These are phyloP conservation scores for Fragaria ananassa DNA, from an alignment of 306 rosid genomes.

Conservation along the genomic window DNA sequence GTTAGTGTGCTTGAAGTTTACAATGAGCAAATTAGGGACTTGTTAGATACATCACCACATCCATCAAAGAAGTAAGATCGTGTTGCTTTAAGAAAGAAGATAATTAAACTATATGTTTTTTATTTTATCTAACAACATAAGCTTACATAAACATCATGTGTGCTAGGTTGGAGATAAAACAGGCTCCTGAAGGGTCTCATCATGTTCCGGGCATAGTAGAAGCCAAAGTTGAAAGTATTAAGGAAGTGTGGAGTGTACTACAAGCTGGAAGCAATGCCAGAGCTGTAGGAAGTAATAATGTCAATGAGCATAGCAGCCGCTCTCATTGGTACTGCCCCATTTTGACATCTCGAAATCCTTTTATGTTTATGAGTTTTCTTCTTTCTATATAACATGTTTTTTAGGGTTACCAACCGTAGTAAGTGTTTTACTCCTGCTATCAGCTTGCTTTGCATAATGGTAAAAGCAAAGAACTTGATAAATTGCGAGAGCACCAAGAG, in stretches of 20 bases:
- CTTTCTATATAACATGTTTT: background rate
- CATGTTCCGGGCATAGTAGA: conserved; percentile 79
- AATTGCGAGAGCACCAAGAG: conserved; percentile 74
- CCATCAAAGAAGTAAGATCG: conserved; percentile 60
- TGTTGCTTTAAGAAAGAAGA: background rate
- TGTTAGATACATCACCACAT: conserved; percentile 53
- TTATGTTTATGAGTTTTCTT: background rate
- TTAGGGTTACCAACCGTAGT: conserved; percentile 9
- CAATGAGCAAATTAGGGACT: conserved; percentile 86
- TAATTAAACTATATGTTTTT: background rate
- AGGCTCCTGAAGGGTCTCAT: conserved; percentile 66
- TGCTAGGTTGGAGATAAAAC: conserved; percentile 83
- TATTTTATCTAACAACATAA: background rate
- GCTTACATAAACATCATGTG: background rate
- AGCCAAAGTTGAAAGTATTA: conserved; percentile 61
- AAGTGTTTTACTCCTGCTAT: conserved; percentile 8
- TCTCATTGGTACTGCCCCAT: conserved; percentile 65
- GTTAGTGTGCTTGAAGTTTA: conserved; percentile 93
- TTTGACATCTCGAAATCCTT: background rate
- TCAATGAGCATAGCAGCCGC: conserved; percentile 89
- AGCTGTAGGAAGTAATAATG: conserved; percentile 78
- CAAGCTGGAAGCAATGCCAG: conserved; percentile 85
- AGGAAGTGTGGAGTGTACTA: conserved; percentile 68
- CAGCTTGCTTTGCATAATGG: conserved; percentile 78
- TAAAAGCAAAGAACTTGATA: conserved; percentile 70